phyloP scores from a whole-genome alignment of 257 asterid species.

The Solanum pennellii region DNA sequence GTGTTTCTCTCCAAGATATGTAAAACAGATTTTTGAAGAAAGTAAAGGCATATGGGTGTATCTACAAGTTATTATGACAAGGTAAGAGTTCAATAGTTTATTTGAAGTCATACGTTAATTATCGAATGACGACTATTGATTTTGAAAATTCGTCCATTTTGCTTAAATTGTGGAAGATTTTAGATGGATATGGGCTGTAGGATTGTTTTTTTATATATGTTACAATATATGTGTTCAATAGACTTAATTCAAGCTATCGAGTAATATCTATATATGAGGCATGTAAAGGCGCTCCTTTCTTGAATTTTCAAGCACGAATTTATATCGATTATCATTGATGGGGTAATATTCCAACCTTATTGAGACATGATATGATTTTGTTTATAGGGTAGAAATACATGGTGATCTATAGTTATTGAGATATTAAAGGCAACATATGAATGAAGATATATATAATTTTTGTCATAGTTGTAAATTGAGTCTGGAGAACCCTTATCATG shows the following conservation, averaged over 20 bases:
- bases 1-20: no score
- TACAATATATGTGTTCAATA: no score
- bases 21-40: no score
- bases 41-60: no score
- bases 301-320: not conserved
- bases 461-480: not conserved
- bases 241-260: no score
- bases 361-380: not conserved
- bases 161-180: not conserved
- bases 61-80: no score
- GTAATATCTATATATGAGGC: not conserved
- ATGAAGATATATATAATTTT: no score
- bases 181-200: not conserved
- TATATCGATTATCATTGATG: not conserved
- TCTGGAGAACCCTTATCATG: not conserved
- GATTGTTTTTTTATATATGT: not conserved
- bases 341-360: not conserved
- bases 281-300: not conserved
- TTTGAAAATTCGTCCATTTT: not conserved
- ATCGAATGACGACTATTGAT: not conserved
- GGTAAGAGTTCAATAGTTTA: no score
- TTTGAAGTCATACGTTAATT: not conserved
- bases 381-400: not conserved
- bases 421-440: no score
- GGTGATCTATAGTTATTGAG: not conserved